These are phyloP conservation scores for Chrysophaeum taylorii DNA, from an alignment of 352 stramenopile species.

Conservation along the genomic window DNA sequence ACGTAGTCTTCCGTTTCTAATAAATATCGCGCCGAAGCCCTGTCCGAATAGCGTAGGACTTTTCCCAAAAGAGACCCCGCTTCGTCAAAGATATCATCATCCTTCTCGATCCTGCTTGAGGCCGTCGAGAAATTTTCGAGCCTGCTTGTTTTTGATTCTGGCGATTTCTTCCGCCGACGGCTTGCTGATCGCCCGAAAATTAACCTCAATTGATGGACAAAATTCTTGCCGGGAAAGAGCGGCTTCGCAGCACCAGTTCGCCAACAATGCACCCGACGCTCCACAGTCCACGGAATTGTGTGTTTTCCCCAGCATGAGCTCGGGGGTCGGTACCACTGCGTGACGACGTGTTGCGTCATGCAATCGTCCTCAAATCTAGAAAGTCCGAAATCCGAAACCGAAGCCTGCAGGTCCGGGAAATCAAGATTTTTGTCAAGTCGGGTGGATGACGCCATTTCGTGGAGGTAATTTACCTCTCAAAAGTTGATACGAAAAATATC, in stretches of 20 bases:
- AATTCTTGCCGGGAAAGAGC: conserved; percentile 81
- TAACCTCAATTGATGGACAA: conserved; percentile 85
- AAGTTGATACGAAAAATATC: conserved; percentile 52
- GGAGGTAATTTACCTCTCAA: conserved; percentile 78
- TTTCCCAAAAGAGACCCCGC: conserved; percentile 23
- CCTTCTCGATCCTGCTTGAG: conserved; percentile 16
- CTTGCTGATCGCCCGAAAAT: conserved; percentile 78
- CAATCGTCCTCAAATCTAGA: conserved; percentile 47
- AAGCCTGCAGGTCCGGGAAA: conserved; percentile 72
- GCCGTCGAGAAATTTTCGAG: conserved; percentile 28
- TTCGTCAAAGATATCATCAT: too few relatives aligned
- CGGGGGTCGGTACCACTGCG: conserved; percentile 72
- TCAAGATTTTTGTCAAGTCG: conserved; percentile 84
- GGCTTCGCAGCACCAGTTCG: conserved; percentile 79
- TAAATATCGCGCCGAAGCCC: conserved; percentile 64
- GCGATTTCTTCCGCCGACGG: conserved; percentile 68
- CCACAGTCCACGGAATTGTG: conserved; percentile 55
- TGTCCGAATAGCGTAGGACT: conserved; percentile 57
- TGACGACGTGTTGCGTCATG: conserved; percentile 37
- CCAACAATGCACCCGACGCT: conserved; percentile 81
- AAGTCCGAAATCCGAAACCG: conserved; percentile 82
- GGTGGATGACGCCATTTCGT: conserved; percentile 78
- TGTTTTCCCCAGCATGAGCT: conserved; percentile 75
- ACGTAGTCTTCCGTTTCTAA: conserved; percentile 77
- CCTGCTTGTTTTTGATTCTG: conserved; percentile 59